Conservation (phyloP, 2,329 filamentous ascomycete species). For the Colletotrichum tropicale region DNA sequence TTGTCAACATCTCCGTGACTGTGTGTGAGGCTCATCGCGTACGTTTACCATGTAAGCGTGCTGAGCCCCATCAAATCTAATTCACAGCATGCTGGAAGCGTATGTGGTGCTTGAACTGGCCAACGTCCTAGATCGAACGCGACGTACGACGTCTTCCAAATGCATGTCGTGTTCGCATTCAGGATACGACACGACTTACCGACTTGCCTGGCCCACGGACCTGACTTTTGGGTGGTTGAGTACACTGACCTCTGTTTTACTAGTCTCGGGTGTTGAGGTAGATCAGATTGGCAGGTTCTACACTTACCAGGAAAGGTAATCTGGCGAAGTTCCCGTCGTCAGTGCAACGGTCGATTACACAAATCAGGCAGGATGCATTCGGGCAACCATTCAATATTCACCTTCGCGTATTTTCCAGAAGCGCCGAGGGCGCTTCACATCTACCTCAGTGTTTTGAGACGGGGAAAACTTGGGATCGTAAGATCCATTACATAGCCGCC, state of each 20-base stretch:
- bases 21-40: background rate
- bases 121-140: background rate
- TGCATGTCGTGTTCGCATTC: background rate
- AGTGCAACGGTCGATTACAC: background rate
- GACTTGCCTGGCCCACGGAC: background rate
- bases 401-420: background rate
- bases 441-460: background rate
- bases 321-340: rapidly evolving
- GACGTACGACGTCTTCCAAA: background rate
- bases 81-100: too few species aligned
- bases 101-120: background rate
- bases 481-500: background rate
- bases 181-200: background rate
- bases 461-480: rapidly evolving
- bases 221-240: background rate
- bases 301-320: background rate
- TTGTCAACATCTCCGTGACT: background rate
- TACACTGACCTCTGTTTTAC: background rate
- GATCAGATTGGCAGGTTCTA: background rate
- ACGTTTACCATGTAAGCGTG: too few species aligned
- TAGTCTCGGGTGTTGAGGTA: background rate
- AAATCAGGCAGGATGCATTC: background rate
- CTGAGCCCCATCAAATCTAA: background rate
- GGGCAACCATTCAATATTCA: rapidly evolving
- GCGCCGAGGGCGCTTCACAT: background rate